Evolutionary conservation across 805 yeast species (phyloP).

Genomic region (Lachancea mirantina): DNA sequence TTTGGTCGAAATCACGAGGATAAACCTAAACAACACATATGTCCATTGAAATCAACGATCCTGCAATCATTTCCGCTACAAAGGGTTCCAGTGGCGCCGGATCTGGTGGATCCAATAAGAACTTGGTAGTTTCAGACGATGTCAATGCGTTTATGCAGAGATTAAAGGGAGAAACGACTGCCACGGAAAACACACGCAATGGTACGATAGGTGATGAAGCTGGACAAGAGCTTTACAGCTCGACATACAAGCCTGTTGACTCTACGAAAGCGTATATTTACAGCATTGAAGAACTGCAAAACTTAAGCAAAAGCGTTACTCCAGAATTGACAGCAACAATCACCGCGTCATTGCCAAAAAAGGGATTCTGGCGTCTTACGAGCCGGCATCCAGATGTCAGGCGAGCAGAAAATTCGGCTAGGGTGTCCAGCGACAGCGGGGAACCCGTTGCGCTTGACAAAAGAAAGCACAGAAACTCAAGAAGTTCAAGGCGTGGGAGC

Average conservation of each 20-base stretch:
- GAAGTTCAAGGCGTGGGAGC: constrained; percentile 13
- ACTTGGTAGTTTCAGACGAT: too few relatives aligned
- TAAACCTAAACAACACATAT: too few relatives aligned
- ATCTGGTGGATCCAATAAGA: too few relatives aligned
- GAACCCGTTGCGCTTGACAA: constrained; percentile 10
- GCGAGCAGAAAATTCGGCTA: constrained; percentile 3
- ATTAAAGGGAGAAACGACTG: too few relatives aligned
- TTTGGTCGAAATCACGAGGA: too few relatives aligned
- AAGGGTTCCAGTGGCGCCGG: too few relatives aligned
- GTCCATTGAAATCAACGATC: too few relatives aligned
- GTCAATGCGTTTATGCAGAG: too few relatives aligned
- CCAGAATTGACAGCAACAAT: constrained; percentile 30
- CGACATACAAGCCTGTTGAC: constrained; percentile 10
- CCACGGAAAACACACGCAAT: too few relatives aligned
- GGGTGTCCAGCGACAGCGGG: constrained; percentile 5
- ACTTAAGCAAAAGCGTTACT: constrained; percentile 17
- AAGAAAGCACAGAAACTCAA: constrained; percentile 13
- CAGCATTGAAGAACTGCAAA: constrained; percentile 25
- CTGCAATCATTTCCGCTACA: too few relatives aligned
- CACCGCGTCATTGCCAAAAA: constrained; percentile 37
- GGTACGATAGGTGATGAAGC: too few relatives aligned
- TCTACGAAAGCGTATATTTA: constrained; percentile 17
- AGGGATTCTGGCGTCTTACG: constrained; percentile 43
- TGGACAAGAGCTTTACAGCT: too few relatives aligned
- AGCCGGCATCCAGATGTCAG: constrained; percentile 18